phyloP scores from a whole-genome alignment of 768 basidiomycete species.

The Mycena polygramma region DNA sequence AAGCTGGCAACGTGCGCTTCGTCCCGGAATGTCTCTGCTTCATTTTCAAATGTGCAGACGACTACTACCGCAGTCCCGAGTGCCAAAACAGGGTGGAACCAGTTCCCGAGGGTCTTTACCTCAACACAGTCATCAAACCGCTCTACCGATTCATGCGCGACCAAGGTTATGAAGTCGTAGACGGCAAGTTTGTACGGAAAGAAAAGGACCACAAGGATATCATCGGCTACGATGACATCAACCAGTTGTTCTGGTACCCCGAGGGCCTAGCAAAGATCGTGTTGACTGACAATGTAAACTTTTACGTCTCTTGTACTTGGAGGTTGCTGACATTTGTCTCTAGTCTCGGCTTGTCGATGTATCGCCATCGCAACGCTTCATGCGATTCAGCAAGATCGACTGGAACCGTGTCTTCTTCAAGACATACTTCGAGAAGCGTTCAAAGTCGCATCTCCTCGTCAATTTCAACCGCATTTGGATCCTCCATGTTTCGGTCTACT shows the following conservation, averaged over 20 bases:
- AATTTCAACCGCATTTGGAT: conserved; percentile 99
- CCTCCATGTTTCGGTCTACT: conserved; percentile 92
- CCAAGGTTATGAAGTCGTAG: conserved; percentile 95
- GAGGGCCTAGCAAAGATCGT: conserved; percentile 96
- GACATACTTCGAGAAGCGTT: conserved; percentile 98
- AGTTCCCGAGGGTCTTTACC: conserved; percentile 94
- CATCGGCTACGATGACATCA: conserved; percentile 99
- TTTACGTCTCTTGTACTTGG: conserved; percentile 14
- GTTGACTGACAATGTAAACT: conserved; percentile 83
- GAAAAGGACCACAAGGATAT: conserved; percentile 96
- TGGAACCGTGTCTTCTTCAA: conserved; percentile 99
- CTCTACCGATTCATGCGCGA: conserved; percentile 96
- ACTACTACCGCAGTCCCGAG: conserved; percentile 98
- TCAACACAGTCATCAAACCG: conserved; percentile 92
- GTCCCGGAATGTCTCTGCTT: conserved; percentile 98
- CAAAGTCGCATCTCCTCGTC: conserved; percentile 91
- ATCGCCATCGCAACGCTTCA: conserved; percentile 92
- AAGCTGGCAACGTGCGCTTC: conserved; percentile 97
- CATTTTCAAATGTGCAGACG: conserved; percentile 99
- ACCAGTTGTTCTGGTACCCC: conserved; percentile 99
- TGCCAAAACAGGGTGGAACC: conserved; percentile 96
- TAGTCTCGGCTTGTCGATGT: conserved; percentile 94
- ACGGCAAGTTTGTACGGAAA: conserved; percentile 93
- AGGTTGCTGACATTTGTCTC: conserved; percentile 23
- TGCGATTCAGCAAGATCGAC: conserved; percentile 91